Percentiles rank a stretch among this genome's conserved stretches.
Evolutionary conservation across 768 basidiomycete species (phyloP).

Genomic region (Xanthoconium stramineum): DNA sequence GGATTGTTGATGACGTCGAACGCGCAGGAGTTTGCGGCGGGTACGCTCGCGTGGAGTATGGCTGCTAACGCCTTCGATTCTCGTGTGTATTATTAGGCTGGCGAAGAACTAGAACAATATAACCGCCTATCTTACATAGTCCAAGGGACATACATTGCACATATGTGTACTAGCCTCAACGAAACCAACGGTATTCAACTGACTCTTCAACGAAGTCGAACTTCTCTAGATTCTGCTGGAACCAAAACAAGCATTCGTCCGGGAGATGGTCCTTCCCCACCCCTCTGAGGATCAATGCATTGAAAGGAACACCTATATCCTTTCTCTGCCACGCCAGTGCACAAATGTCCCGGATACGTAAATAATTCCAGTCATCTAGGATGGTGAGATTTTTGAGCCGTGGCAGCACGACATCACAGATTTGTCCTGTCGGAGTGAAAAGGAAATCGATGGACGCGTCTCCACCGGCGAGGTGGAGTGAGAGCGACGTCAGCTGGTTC

Average conservation of each 20-base stretch:
- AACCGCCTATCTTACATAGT: too few species aligned
- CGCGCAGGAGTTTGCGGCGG: slow-evolving; percentile 55
- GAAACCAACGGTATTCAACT: too few species aligned
- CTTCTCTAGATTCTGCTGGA: not conserved
- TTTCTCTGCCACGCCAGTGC: not conserved
- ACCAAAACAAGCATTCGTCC: not conserved
- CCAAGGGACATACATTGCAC: too few species aligned
- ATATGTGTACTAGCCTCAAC: too few species aligned
- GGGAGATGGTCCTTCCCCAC: not conserved
- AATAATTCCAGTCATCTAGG: not conserved
- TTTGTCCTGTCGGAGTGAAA: not conserved
- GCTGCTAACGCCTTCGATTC: too few species aligned
- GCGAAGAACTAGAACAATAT: too few species aligned
- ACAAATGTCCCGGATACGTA: not conserved
- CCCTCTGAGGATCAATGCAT: not conserved
- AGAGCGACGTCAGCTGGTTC: not conserved
- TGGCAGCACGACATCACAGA: not conserved
- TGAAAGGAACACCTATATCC: not conserved
- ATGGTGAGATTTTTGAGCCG: not conserved
- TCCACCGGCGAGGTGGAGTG: not conserved
- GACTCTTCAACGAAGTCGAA: too few species aligned
- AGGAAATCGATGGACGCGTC: not conserved
- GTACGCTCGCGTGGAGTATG: too few species aligned
- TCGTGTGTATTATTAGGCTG: too few species aligned
- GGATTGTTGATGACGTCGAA: slow-evolving; percentile 75